Percentiles rank a stretch among this genome's conserved stretches.
Conservation (phyloP, 148 eudicot species). For the Hydrangea macrophylla region DNA sequence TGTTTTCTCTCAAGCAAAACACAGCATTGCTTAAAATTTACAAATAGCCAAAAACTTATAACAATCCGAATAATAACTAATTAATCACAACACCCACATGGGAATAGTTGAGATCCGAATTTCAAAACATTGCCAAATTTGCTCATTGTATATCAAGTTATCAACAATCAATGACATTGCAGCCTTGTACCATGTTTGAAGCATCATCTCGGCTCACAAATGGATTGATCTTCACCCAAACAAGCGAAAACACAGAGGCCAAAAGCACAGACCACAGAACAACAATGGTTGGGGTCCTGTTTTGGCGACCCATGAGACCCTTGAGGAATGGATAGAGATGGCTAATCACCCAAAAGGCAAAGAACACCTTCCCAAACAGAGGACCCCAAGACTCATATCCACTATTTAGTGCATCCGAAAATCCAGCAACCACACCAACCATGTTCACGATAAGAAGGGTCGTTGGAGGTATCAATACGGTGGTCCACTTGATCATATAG, state of each 20-base stretch:
- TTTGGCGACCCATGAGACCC: slow-evolving; percentile 97
- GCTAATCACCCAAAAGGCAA: slow-evolving; percentile 89
- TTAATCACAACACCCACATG: not conserved
- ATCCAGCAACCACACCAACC: slow-evolving; percentile 93
- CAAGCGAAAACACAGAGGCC: slow-evolving; percentile 97
- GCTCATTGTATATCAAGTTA: not conserved
- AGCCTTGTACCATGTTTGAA: slow-evolving; percentile 43
- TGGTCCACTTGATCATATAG: slow-evolving; percentile 90
- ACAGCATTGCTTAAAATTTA: slow-evolving; percentile 3
- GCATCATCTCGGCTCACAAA: slow-evolving; percentile 55
- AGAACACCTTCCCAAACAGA: slow-evolving; percentile 85
- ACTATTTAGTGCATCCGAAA: slow-evolving; percentile 83
- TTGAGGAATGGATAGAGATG: slow-evolving; percentile 95
- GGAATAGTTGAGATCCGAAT: not conserved
- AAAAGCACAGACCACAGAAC: slow-evolving; percentile 85
- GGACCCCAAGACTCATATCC: slow-evolving; percentile 99
- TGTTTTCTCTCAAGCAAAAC: slow-evolving; percentile 8
- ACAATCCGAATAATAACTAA: not conserved
- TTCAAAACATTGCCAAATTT: not conserved
- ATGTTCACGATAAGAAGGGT: slow-evolving; percentile 76
- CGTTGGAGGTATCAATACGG: slow-evolving; percentile 94
- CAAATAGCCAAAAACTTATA: not conserved
- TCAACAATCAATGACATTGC: slow-evolving; percentile 87
- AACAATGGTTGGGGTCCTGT: slow-evolving; percentile 92
- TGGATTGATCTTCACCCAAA: slow-evolving; percentile 97